Evolutionary conservation across 2,329 filamentous ascomycete species (phyloP).

Genomic region (Bipolaris zeicola): DNA sequence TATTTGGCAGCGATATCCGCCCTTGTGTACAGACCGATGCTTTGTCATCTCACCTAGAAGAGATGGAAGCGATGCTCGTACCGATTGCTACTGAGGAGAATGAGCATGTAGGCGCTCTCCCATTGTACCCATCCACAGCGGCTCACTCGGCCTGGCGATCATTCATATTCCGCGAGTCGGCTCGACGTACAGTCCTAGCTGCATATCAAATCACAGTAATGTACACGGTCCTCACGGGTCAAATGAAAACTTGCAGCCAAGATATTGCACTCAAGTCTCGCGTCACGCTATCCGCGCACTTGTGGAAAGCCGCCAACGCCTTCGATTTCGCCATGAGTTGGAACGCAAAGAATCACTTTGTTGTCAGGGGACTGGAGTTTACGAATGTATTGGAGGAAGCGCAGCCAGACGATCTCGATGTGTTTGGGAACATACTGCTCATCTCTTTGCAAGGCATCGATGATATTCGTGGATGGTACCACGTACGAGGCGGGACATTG

Average conservation of each 20-base stretch:
- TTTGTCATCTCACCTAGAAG: conserved; percentile 25
- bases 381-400: conserved; percentile 28
- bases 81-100: conserved; percentile 15
- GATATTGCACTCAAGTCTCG: conserved; percentile 14
- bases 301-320: conserved; percentile 38
- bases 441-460: conserved; percentile 35
- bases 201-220: conserved; percentile 53
- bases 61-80: conserved; percentile 12
- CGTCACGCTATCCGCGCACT: conserved; percentile 34
- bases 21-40: conserved; percentile 25
- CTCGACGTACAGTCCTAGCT: conserved; percentile 58
- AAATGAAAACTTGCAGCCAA: conserved; percentile 19
- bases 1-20: conserved; percentile 33
- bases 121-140: conserved; percentile 49
- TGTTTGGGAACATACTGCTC: conserved; percentile 38
- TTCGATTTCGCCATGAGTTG: conserved; percentile 42
- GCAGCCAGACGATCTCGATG: conserved; percentile 36
- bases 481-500: conserved; percentile 26
- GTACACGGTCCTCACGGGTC: conserved; percentile 27
- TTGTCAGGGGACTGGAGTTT: conserved; percentile 40
- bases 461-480: conserved; percentile 40
- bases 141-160: conserved; percentile 54
- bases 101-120: conserved; percentile 30
- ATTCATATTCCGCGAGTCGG: conserved; percentile 62
- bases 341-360: conserved; percentile 37